Conservation (phyloP, 306 rosid species). For the Mimosa pudica region DNA sequence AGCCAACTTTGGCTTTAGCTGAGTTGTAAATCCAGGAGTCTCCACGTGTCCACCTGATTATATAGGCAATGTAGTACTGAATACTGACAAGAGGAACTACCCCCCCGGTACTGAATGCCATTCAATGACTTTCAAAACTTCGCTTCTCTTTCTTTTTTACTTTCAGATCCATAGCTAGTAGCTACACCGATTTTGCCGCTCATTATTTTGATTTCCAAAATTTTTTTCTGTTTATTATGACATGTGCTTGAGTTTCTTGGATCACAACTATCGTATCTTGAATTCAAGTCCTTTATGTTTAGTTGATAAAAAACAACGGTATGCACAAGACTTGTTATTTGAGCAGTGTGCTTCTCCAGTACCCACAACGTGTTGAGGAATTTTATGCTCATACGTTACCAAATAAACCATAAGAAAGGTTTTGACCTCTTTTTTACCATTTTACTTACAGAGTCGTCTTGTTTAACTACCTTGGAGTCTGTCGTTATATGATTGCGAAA, state of each 20-base stretch:
- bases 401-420: background rate
- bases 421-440: background rate
- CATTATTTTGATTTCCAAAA: background rate
- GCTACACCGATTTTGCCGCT: background rate
- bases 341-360: background rate
- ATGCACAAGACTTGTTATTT: background rate
- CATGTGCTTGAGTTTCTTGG: background rate
- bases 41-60: background rate
- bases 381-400: conserved; percentile 7
- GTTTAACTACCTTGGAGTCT: background rate
- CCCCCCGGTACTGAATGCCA: background rate
- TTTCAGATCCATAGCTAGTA: background rate
- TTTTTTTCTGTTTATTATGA: background rate
- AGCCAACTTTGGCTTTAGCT: background rate
- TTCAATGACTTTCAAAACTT: background rate
- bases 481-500: background rate
- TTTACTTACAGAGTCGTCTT: background rate
- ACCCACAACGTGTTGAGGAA: background rate
- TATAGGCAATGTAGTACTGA: background rate
- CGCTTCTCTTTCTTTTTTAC: background rate
- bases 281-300: background rate
- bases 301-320: background rate
- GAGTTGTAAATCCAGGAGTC: background rate
- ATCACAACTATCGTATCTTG: background rate
- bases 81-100: background rate